Evolutionary conservation across 2,329 filamentous ascomycete genomes (phyloP), one percentile per base, ranked within the genome.

Genomic region (Talaromyces albobiverticillius): DNA sequence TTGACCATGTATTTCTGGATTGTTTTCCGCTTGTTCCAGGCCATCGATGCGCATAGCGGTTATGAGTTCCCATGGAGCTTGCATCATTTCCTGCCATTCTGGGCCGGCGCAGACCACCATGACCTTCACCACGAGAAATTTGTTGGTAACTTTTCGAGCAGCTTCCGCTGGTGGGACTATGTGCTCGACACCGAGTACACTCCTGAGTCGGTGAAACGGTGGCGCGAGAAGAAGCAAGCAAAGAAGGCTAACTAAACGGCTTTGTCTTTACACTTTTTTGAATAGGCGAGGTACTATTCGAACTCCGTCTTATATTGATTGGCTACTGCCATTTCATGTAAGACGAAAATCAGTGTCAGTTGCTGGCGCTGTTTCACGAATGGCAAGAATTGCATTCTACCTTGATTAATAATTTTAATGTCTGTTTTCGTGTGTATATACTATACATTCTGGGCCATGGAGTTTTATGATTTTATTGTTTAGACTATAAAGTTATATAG

Each of bases 141-240:
- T 77, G 91, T 99, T 60, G 94, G 94, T 65, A 99, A 99, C 80
- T 99, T 97, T 72, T 81, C 93, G 49, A 96, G 91, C 70, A 95
- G 90, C 80, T 99, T 99, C 85, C 84, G 93, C 73, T 99, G 94
- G 94, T 99, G 94, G 94, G 94, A 99, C 78, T 95, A 88, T 72
- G 72, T 86, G 64, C 82, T 97, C 62, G 92, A 96, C 75, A 99
- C 94, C 58, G 93, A 99, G 81, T 90, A 90, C 60, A 90, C 89
- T 51, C 84, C 89, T 34, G 93, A 95, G 74, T 90, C 93, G 38
- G 82, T 88, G 64, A 92, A 91, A 85, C 83, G 81, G 69, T 86
- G 92, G 68, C 83, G 91, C 57, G 90, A 94, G 74, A 67, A 69
- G 51, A 73, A 71, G 48, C 7, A 61, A 55, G 16, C 18, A 34